These are phyloP conservation scores for Cryptococcus neoformans DNA, from an alignment of 1,284 basidiomycete genomes.

Conservation along the genomic window DNA sequence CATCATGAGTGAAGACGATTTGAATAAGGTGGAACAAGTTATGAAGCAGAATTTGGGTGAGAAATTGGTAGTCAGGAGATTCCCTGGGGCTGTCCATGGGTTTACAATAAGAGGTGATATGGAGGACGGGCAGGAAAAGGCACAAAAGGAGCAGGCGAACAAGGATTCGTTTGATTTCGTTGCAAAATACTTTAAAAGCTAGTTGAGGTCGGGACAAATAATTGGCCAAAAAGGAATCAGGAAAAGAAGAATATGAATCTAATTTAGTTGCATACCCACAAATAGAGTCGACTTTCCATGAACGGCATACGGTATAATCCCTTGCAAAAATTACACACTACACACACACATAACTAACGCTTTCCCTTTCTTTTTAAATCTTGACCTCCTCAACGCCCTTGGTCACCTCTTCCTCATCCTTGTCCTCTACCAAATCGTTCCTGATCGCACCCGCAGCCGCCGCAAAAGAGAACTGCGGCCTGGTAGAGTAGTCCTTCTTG, in stretches of 20 bases:
- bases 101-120: slow-evolving; percentile 57
- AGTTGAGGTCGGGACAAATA: neutral
- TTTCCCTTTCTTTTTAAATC: slow-evolving; percentile 11
- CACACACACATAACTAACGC: neutral
- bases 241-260: no score
- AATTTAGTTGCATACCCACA: no score
- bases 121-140: slow-evolving; percentile 36
- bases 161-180: slow-evolving; percentile 9
- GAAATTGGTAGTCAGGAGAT: slow-evolving; percentile 56
- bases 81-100: slow-evolving; percentile 59
- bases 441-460: slow-evolving; percentile 37
- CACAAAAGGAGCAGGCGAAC: slow-evolving; percentile 58
- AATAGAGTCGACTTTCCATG: no score
- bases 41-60: slow-evolving; percentile 58
- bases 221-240: no score
- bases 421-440: slow-evolving; percentile 14
- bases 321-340: neutral
- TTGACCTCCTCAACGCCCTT: slow-evolving; percentile 28
- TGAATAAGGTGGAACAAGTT: slow-evolving; percentile 49
- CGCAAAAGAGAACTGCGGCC: slow-evolving; percentile 43
- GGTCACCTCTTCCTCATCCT: slow-evolving; percentile 14
- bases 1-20: slow-evolving; percentile 24
- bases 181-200: slow-evolving; percentile 6
- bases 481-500: slow-evolving; percentile 31
- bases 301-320: neutral